Conservation (phyloP, 352 stramenopile genomes). For the Globisporangium cederbergense region DNA sequence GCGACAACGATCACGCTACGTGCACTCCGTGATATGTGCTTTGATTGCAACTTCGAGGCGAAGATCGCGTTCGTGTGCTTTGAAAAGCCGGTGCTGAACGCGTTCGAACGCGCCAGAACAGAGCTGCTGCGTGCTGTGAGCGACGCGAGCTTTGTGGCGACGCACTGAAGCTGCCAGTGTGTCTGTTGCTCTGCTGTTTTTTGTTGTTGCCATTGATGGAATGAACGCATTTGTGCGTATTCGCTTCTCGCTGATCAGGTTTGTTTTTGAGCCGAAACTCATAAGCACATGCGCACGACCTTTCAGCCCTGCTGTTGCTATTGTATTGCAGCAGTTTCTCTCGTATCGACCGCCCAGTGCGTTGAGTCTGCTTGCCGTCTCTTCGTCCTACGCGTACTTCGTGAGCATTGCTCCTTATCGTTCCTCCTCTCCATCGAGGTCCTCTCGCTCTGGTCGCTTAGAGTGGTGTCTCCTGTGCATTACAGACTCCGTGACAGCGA, state of each 20-base stretch:
- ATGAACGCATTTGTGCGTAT: too few relatives aligned
- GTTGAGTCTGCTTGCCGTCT: background rate
- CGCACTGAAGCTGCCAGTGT: background rate
- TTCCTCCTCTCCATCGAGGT: background rate
- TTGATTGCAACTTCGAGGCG: slow-evolving; percentile 28
- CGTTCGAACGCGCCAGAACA: slow-evolving; percentile 24
- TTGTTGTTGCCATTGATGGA: too few relatives aligned
- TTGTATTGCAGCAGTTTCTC: background rate
- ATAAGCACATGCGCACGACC: background rate
- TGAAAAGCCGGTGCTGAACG: slow-evolving; percentile 28
- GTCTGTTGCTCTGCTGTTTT: too few relatives aligned
- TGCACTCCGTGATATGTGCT: slow-evolving; percentile 42
- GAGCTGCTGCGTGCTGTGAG: background rate
- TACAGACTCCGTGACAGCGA: background rate
- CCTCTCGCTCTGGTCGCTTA: background rate
- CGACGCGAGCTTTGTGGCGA: slow-evolving; percentile 1
- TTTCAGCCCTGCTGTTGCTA: background rate
- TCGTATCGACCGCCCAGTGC: background rate
- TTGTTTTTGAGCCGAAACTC: background rate
- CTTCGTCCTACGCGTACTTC: background rate
- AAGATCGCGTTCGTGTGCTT: slow-evolving; percentile 56
- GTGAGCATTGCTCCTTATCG: background rate
- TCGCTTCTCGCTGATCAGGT: background rate
- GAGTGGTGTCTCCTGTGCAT: background rate
- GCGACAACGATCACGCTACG: slow-evolving; percentile 38